phyloP scores from a whole-genome alignment of 2,329 filamentous ascomycete species.

The Conoideocrella luteorostrata region DNA sequence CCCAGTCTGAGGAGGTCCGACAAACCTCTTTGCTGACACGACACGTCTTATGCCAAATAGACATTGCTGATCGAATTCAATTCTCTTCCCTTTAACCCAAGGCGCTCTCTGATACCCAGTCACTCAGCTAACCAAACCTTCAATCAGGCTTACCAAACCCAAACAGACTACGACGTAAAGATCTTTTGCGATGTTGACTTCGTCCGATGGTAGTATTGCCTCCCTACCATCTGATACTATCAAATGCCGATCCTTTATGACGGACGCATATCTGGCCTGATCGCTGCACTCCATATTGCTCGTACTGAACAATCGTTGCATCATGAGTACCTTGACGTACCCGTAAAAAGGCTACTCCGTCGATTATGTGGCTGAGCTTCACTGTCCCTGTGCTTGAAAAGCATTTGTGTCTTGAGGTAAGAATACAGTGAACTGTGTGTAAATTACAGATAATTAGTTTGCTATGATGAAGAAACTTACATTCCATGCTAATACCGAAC shows the following conservation, averaged over 20 bases:
- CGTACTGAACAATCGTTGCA: too few species aligned
- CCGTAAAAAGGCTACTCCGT: too few species aligned
- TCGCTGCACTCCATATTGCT: constrained; percentile 10
- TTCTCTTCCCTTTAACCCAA: neutral
- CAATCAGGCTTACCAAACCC: neutral
- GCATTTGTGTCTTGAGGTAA: constrained; percentile 18
- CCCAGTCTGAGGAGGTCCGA: constrained; percentile 43
- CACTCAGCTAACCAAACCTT: constrained; percentile 6
- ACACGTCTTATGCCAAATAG: constrained; percentile 53
- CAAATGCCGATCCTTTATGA: constrained; percentile 38
- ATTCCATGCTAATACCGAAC: constrained; percentile 78
- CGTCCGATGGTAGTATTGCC: constrained; percentile 28
- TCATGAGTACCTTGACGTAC: neutral
- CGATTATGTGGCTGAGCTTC: too few species aligned
- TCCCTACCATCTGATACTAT: constrained; percentile 35
- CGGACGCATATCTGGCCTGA: constrained; percentile 28
- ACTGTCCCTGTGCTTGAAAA: too few species aligned
- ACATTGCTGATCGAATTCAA: constrained; percentile 36
- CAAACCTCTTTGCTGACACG: constrained; percentile 41
- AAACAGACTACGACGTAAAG: neutral
- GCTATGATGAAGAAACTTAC: constrained; percentile 60
- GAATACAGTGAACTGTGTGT: constrained; percentile 3
- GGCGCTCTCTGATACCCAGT: neutral
- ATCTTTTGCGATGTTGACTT: neutral
- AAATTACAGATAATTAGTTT: constrained; percentile 11